Evolutionary conservation across 768 basidiomycete genomes (phyloP).

Genomic region (Tricholoma hemisulphureum): DNA sequence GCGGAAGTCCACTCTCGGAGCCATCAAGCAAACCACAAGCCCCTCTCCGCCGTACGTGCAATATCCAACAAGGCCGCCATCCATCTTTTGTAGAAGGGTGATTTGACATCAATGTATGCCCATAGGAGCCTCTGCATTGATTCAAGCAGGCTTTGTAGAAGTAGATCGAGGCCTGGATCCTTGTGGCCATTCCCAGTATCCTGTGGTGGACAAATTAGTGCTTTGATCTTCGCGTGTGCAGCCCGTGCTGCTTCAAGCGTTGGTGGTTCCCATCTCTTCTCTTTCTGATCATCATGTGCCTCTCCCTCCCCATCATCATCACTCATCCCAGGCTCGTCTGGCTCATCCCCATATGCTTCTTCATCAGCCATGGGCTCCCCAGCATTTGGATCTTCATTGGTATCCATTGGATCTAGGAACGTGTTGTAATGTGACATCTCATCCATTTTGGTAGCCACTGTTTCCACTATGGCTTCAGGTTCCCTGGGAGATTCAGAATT

Average conservation of each 20-base stretch:
- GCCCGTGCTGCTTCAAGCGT: slow-evolving; percentile 1
- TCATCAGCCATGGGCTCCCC: no score
- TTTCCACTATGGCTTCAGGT: no score
- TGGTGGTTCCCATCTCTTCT: neutral
- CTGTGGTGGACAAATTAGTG: neutral
- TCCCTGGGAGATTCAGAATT: no score
- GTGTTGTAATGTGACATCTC: no score
- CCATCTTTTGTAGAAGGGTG: neutral
- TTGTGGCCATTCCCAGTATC: slow-evolving; percentile 2
- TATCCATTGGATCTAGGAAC: no score
- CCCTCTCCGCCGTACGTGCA: slow-evolving; percentile 2
- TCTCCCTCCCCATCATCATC: neutral
- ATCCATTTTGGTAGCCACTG: no score
- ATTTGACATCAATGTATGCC: slow-evolving; percentile 1
- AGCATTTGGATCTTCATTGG: no score
- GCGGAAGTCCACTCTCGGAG: no score
- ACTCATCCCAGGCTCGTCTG: neutral
- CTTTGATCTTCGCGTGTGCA: neutral
- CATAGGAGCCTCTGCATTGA: slow-evolving; percentile 5
- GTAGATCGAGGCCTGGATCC: slow-evolving; percentile 5
- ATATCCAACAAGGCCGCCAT: no score
- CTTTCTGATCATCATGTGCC: slow-evolving; percentile 2
- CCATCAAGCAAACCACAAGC: no score
- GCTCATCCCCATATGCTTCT: no score
- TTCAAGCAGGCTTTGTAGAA: neutral